Base-by-base conservation (phyloP, 2,329 filamentous ascomycete species). In the Sarocladium strictum region DNA sequence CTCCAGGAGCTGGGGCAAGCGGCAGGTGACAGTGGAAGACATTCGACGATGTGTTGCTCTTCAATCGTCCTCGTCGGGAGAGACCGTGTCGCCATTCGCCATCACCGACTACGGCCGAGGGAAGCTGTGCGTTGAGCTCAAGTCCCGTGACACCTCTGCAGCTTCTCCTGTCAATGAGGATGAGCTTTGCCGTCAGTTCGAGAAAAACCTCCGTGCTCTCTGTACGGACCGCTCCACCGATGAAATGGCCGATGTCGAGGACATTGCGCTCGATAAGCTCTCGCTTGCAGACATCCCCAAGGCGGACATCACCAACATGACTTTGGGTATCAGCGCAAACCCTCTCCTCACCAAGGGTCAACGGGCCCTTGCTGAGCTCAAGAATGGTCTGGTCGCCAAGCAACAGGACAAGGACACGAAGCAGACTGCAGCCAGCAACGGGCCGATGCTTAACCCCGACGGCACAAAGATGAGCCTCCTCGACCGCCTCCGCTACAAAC, bases 401-500 rank as follows among this genome's bases (percentile, higher is more conserved):
- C 77, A 80, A 64, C 70, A 78, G 60, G 68, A 76, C 57, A 73
- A 73, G 57, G 67, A 72, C 35, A 59, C 61, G 15, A 74, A 70
- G 57, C 61, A 65, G 53, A 67, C 69, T 24, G 59, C 65, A 14
- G 62, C 67, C 57, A 49, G 62, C 57, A 62, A 62, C 54, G 62
- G 63, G 41, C 60, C 67, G 0, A 60, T 69, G 54, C 59, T 71
- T 35, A 78, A 76, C 57, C 58, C 72, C 1, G 74, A 75, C 51
- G 76, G 72, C 41, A 68, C 69, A 45, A 76, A 84, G 71, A 84
- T 87, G 73, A 83, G 81, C 53, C 80, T 95, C 23, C 76, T 94
- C 55, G 88, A 92, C 67, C 85, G 88, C 50, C 81, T 95, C 59
- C 85, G 87, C 58, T 76, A 79, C 54, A 93, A 93, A 72, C 81